Conservation (phyloP, 805 yeast genomes). For the Kodamaea restingae region DNA sequence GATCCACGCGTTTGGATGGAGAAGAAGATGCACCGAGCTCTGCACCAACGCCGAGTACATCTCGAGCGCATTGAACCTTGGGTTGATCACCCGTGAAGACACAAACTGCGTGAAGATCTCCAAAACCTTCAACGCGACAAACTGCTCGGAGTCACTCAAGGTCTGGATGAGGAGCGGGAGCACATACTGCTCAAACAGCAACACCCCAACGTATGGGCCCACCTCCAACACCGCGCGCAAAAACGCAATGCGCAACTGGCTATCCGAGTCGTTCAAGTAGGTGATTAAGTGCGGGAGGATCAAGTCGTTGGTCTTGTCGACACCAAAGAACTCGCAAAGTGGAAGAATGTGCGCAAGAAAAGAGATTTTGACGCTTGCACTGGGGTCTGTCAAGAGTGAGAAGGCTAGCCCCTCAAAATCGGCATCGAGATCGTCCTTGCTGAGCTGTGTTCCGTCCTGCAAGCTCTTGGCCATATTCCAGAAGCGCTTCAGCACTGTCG, state of each 20-base stretch:
- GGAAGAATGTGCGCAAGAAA: slow-evolving; percentile 69
- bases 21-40: slow-evolving; percentile 47
- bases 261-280: slow-evolving; percentile 75
- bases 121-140: slow-evolving; percentile 69
- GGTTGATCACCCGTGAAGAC: slow-evolving; percentile 29
- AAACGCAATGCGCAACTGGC: slow-evolving; percentile 64
- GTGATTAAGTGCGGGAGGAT: slow-evolving; percentile 88
- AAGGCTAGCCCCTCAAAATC: slow-evolving; percentile 66
- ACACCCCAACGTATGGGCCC: slow-evolving; percentile 75
- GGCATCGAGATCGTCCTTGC: slow-evolving; percentile 40
- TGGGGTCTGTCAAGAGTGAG: slow-evolving; percentile 64
- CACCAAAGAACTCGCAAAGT: slow-evolving; percentile 77
- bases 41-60: slow-evolving; percentile 34
- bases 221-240: slow-evolving; percentile 68
- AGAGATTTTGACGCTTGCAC: slow-evolving; percentile 62
- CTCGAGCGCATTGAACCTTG: slow-evolving; percentile 34
- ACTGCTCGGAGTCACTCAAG: slow-evolving; percentile 76
- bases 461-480: slow-evolving; percentile 57
- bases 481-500: slow-evolving; percentile 58
- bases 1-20: slow-evolving; percentile 88
- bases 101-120: slow-evolving; percentile 35
- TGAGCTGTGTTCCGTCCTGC: slow-evolving; percentile 16
- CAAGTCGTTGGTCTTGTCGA: slow-evolving; percentile 83
- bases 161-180: slow-evolving; percentile 83
- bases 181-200: slow-evolving; percentile 82